Conservation (phyloP, 2,329 filamentous ascomycete species). For the Hypoxylon rubiginosum region DNA sequence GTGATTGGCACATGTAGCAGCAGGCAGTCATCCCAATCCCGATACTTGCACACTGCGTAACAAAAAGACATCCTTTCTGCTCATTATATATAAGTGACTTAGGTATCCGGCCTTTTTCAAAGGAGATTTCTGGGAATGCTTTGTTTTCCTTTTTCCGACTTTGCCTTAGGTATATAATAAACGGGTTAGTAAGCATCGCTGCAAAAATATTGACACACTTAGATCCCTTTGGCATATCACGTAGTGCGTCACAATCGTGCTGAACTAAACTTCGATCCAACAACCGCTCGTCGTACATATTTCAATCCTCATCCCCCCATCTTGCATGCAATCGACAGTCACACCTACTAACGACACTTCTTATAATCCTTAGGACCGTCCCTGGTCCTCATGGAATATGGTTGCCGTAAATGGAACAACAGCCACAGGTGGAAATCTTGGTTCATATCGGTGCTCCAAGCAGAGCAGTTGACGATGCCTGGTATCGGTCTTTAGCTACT, state of each 20-base stretch:
- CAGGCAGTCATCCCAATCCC: neutral
- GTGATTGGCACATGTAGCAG: neutral
- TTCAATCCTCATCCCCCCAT: neutral
- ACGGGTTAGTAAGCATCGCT: neutral
- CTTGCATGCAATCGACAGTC: neutral
- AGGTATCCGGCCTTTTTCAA: neutral
- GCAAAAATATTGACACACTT: too few relatives aligned
- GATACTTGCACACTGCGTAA: neutral
- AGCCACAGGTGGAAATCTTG: constrained; percentile 64
- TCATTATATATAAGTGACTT: neutral
- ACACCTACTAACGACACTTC: neutral
- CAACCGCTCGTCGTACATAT: neutral
- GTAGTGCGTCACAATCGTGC: neutral
- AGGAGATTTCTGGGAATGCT: neutral
- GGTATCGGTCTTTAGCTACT: constrained; percentile 63
- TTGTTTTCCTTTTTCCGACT: neutral
- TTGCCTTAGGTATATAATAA: neutral
- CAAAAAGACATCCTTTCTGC: too few relatives aligned
- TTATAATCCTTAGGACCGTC: neutral
- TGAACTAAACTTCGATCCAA: neutral
- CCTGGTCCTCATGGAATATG: constrained; percentile 18
- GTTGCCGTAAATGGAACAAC: constrained; percentile 47
- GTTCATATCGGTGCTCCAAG: constrained; percentile 68
- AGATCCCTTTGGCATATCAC: neutral
- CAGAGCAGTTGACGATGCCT: constrained; percentile 61